Conservation (phyloP, 1,139 yeast species). For the Blastobotrys aristatus region DNA sequence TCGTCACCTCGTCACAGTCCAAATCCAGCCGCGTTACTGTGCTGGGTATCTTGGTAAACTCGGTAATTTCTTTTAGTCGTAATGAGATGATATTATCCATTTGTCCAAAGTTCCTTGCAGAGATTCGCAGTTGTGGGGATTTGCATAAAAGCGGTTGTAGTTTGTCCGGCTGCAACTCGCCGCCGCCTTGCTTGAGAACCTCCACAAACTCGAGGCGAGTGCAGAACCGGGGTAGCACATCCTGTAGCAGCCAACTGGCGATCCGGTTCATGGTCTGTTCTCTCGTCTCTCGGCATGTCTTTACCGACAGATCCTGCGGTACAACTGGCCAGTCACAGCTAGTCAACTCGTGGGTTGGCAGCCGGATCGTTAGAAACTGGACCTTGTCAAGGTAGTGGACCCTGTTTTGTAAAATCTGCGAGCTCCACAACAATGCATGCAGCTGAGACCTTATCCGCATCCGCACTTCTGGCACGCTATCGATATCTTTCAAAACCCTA, state of each 20-base stretch:
- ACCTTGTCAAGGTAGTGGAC: neutral
- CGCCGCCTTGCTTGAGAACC: constrained; percentile 1
- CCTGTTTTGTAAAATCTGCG: neutral
- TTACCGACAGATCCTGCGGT: neutral
- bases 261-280: neutral
- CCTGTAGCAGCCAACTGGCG: constrained; percentile 1
- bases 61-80: neutral
- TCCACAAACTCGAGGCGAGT: neutral
- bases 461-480: neutral
- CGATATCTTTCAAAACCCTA: neutral
- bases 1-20: neutral
- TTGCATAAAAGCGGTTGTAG: neutral
- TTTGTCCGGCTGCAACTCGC: neutral
- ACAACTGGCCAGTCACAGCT: neutral
- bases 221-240: constrained; percentile 4
- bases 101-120: neutral
- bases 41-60: neutral
- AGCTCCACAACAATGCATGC: neutral
- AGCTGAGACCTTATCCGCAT: neutral
- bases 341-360: neutral
- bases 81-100: neutral
- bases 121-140: neutral
- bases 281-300: neutral
- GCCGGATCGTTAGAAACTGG: constrained; percentile 3
- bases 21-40: neutral